Evolutionary conservation across 495 filamentous ascomycete species (phyloP), one percentile per base, ranked within the genome.

Genomic region (Friedmanniomyces simplex): DNA sequence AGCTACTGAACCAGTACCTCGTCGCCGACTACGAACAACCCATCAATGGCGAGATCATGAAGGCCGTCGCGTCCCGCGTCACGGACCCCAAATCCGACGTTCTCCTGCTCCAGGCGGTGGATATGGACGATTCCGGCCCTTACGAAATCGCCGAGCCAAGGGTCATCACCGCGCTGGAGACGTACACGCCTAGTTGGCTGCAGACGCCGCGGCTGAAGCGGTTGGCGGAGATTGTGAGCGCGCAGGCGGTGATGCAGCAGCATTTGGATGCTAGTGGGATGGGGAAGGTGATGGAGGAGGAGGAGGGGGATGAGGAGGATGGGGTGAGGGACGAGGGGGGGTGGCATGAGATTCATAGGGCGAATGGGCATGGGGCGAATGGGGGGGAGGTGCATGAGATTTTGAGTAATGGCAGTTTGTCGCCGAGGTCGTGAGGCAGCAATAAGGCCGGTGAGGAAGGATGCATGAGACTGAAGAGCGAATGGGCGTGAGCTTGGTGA

Each of bases 41-140:
- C 32, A 99, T 99, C 71, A 97, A 99, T 60, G 91, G 91, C 66
- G 94, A 99, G 66, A 99, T 99, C 67, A 97, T 99, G 94, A 97
- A 97, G 73, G 94, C 94, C 16, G 94, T 99, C 37, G 94, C 94
- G 8, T 95, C 89, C 28, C 81, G 91, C 48, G 94, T 99, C 42
- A 97, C 91, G 1, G 94, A 99, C 75, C 61, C 61, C 11, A 97
- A 99, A 84, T 91, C 88, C 66, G 91, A 97, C 64, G 90, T 96
- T 18, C 81, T 99, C 41, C 80, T 97, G 34, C 76, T 99, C 51
- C 82, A 86, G 34, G 89, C 94, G 34, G 89, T 99, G 50, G 94
- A 99, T 69, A 96, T 97, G 93, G 94, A 99, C 57, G 94, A 99
- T 71, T 95, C 89, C 63, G 94, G 94, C n/a, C 94, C 93, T 37